phyloP scores from a whole-genome alignment of 495 filamentous ascomycete species.

The Darksidea phi region DNA sequence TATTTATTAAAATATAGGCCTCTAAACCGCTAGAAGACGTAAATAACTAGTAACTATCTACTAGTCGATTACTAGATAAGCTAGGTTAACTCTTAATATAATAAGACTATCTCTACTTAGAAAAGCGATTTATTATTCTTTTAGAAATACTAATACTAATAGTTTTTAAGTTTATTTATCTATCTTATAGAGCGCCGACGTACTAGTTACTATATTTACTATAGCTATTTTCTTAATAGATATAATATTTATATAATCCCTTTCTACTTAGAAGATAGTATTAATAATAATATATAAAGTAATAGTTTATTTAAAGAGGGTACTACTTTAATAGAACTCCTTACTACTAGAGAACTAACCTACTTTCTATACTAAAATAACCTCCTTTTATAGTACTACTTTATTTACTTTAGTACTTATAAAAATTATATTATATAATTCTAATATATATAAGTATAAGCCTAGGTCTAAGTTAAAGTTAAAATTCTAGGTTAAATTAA shows the following conservation, averaged over 20 bases:
- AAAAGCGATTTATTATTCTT: conserved; percentile 6
- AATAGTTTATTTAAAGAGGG: background rate
- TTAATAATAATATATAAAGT: conserved; percentile 12
- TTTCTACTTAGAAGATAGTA: background rate
- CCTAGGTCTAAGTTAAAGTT: background rate
- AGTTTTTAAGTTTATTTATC: conserved; percentile 6
- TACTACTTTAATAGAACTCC: conserved; percentile 9
- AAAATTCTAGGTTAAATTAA: conserved; percentile 2
- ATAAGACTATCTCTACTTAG: conserved; percentile 14
- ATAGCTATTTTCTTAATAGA: conserved; percentile 10
- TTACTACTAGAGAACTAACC: conserved; percentile 7
- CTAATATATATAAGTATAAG: background rate
- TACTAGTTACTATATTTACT: background rate
- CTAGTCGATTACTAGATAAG: conserved; percentile 8
- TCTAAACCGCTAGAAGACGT: conserved; percentile 9
- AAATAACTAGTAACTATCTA: conserved; percentile 1
- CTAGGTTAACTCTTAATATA: conserved; percentile 13
- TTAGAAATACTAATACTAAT: conserved; percentile 5
- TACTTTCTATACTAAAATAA: conserved; percentile 9
- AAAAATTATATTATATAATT: conserved; percentile 14
- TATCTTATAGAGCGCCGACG: background rate
- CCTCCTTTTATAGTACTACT: conserved; percentile 15
- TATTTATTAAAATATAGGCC: conserved; percentile 6
- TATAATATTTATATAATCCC: conserved; percentile 6
- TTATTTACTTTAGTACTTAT: conserved; percentile 10